Conservation (phyloP, 306 rosid genomes). For the Astragalus glycyphyllos region DNA sequence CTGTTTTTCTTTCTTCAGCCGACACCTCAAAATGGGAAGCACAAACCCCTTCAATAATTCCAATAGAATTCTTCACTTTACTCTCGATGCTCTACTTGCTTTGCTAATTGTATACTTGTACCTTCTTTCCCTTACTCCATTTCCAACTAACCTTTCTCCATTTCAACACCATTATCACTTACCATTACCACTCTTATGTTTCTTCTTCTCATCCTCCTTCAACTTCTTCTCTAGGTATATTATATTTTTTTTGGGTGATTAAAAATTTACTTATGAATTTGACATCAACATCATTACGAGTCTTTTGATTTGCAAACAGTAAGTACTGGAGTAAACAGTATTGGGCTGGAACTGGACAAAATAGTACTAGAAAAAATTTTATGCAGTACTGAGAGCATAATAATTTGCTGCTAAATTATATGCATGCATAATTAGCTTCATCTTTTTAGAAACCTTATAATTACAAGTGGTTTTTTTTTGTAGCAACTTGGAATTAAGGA, state of each 20-base stretch:
- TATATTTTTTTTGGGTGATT: too few relatives aligned
- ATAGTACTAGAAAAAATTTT: too few relatives aligned
- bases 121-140: conserved; percentile 44
- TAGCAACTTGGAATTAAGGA: not conserved
- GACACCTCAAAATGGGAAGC: conserved; percentile 50
- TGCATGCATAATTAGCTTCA: not conserved
- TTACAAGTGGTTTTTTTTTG: not conserved
- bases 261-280: too few relatives aligned
- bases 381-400: too few relatives aligned
- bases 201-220: conserved; percentile 3
- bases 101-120: conserved; percentile 45
- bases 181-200: conserved; percentile 30
- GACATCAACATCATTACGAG: too few relatives aligned
- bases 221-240: conserved; percentile 45
- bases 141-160: conserved; percentile 36
- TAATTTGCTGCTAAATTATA: too few relatives aligned
- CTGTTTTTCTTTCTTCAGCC: conserved; percentile 19
- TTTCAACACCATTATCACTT: conserved; percentile 30
- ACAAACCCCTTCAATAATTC: conserved; percentile 52
- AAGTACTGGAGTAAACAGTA: too few relatives aligned
- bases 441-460: not conserved
- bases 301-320: too few relatives aligned
- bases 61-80: conserved; percentile 54
- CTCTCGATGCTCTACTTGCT: conserved; percentile 54
- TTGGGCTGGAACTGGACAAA: too few relatives aligned